Conservation (phyloP, 805 yeast genomes). For the Saccharomycopsis babjevae region DNA sequence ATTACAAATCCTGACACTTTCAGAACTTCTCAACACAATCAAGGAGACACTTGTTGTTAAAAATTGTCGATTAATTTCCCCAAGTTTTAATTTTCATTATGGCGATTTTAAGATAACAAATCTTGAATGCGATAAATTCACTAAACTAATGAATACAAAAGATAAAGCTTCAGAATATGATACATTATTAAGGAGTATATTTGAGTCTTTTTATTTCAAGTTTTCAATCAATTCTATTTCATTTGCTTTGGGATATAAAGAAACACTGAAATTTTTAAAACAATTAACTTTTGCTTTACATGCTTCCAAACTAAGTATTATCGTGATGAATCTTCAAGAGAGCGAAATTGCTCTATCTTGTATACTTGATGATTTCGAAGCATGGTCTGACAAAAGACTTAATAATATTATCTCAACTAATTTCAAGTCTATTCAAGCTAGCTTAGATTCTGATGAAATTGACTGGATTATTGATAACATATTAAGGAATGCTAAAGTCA, state of each 20-base stretch:
- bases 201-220: conserved; percentile 16
- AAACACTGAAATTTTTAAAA: not conserved
- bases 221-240: conserved; percentile 20
- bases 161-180: not conserved
- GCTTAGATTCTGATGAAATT: conserved; percentile 27
- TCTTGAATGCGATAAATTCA: not conserved
- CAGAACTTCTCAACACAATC: conserved; percentile 30
- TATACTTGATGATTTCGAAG: conserved; percentile 17
- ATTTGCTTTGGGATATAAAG: conserved; percentile 19
- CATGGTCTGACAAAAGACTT: conserved; percentile 22
- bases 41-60: conserved; percentile 27
- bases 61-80: conserved; percentile 40
- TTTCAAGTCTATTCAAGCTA: conserved; percentile 24
- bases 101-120: conserved; percentile 24
- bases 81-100: conserved; percentile 32
- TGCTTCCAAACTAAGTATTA: not conserved
- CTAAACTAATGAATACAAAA: not conserved
- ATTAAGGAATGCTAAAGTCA: not conserved
- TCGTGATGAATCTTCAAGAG: not conserved
- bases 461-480: conserved; percentile 27
- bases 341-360: not conserved
- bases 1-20: conserved; percentile 51
- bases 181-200: conserved; percentile 2
- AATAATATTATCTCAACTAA: conserved; percentile 23
- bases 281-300: not conserved